Conservation (phyloP, 352 stramenopile species). For the Globisporangium carolinianum region DNA sequence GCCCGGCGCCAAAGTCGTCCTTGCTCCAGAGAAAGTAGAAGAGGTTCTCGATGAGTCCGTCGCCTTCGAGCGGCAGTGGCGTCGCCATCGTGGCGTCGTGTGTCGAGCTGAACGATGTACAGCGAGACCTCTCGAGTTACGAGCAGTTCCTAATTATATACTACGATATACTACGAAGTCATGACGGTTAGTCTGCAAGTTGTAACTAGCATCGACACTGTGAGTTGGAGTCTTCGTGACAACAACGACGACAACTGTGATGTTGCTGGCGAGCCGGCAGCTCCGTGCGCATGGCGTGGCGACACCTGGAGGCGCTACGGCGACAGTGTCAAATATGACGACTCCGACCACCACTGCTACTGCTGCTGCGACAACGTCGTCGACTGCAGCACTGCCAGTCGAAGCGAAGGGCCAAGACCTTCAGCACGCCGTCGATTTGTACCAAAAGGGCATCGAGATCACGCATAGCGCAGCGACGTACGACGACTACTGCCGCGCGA, state of each 20-base stretch:
- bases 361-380: neutral
- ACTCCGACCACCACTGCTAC: neutral
- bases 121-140: neutral
- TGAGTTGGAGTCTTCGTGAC: neutral
- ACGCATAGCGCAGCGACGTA: constrained; percentile 40
- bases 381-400: constrained; percentile 8
- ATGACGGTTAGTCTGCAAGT: too few relatives aligned
- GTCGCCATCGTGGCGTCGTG: constrained; percentile 31
- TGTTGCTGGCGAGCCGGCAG: neutral
- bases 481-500: constrained; percentile 65
- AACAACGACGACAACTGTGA: neutral
- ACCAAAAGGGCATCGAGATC: constrained; percentile 70
- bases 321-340: neutral
- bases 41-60: constrained; percentile 85
- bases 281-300: neutral
- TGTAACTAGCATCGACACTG: too few relatives aligned
- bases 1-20: constrained; percentile 85
- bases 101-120: too few relatives aligned
- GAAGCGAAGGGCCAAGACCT: constrained; percentile 60
- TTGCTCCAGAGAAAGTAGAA: constrained; percentile 89
- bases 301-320: neutral
- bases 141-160: neutral
- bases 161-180: too few relatives aligned
- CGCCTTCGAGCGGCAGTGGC: constrained; percentile 66
- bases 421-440: constrained; percentile 69